Base-by-base conservation (phyloP, 73 alveolate genomes). In the Effrenium voratum region DNA sequence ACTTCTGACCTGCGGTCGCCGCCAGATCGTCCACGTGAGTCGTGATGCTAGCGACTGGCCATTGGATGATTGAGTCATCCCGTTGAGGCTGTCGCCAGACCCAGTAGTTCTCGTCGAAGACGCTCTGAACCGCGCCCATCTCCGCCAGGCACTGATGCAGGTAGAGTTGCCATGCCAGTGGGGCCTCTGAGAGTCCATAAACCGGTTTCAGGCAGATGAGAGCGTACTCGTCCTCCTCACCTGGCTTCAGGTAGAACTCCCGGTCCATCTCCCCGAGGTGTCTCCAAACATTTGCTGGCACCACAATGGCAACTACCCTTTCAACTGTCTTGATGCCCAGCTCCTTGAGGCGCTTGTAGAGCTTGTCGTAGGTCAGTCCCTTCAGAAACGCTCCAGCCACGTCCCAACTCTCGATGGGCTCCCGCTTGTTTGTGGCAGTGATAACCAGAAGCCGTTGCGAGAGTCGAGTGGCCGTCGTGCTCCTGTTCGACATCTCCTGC, bases 391-490 rank as follows among this genome's bases (percentile, higher is more conserved):
- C 93, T 0, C 93, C 93, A 0, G 76, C 70, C 13, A 83, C 34
- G 60, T 77, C 88, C 88, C 88, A 77, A 32, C 43, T 15, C 5
- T 77, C 88, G 24, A 77, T 41, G 26, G 24, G 10, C 66, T 80
- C 57, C 59, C 30, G 22, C 40, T 32, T 12, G n/a, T 43, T 49
- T 2, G 93, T 76, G 1, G 93, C 93, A 5, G 59, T 60, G 26
- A 40, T 10, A n/a, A 82, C 76, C 76, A 82, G 77, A 10, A 82
- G 81, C 44, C 36, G 66, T 80, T 80, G 91, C 1, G 91, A 80
- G 44, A 80, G 46, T n/a, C 91, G 91, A 1, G 91, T 34, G 12
- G 91, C 91, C 46, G 91, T 80, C 32, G 91, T 80, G 32, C 40
- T 5, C 4, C 87, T 5, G 5, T 36, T 76, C 50, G 87, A 41